These are phyloP conservation scores for Daphne laureola DNA, from an alignment of 441 rosid genomes.

Conservation along the genomic window DNA sequence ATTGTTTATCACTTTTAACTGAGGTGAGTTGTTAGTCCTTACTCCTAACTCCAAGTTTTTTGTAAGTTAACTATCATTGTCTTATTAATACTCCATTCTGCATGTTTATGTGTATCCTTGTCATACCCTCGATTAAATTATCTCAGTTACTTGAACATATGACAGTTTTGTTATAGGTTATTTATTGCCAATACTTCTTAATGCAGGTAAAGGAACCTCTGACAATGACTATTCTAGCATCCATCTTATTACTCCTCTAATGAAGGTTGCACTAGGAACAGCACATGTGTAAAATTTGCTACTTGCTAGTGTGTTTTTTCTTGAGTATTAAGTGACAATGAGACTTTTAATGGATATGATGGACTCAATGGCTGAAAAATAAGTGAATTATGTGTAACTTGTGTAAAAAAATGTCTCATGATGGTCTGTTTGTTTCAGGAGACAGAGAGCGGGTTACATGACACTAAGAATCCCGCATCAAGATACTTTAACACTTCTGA, in stretches of 20 bases:
- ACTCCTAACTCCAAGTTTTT: background rate
- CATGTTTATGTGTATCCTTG: background rate
- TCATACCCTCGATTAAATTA: background rate
- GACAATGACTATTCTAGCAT: too few species aligned
- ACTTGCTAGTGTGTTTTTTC: too few species aligned
- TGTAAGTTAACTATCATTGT: too few species aligned
- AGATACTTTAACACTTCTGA: slow-evolving; percentile 10
- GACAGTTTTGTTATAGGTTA: background rate
- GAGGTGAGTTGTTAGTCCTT: slow-evolving; percentile 22
- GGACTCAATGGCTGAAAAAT: background rate
- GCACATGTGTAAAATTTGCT: too few species aligned
- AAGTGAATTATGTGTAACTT: background rate
- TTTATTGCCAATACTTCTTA: too few species aligned
- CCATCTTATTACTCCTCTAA: too few species aligned
- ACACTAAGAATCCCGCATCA: slow-evolving; percentile 8
- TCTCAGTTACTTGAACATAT: background rate
- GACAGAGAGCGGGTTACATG: slow-evolving; percentile 10
- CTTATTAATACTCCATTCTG: background rate
- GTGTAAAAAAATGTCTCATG: slow-evolving; percentile 3
- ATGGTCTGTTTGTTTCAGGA: slow-evolving; percentile 23
- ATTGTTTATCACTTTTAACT: slow-evolving; percentile 17
- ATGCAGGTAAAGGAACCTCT: too few species aligned
- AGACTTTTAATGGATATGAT: too few species aligned
- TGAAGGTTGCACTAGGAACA: too few species aligned
- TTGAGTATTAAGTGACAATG: too few species aligned